A percentile compares a stretch with the other conserved stretches of the same genome.
Evolutionary conservation across 192 early-diverging fungal genomes (phyloP).

Genomic region (Rhizophagus clarus): DNA sequence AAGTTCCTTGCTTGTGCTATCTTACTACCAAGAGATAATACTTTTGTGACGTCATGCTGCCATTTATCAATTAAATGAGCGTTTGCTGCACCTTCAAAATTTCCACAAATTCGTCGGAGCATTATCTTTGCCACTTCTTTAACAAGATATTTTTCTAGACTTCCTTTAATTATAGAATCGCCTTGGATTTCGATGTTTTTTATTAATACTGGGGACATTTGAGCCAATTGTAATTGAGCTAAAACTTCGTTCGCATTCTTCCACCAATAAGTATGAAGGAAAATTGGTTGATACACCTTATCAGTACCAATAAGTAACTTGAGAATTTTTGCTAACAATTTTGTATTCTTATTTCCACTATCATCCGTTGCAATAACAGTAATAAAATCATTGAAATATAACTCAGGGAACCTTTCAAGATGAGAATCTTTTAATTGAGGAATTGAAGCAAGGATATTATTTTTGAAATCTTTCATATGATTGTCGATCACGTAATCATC

Average conservation of each 20-base stretch:
- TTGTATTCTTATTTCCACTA: background rate
- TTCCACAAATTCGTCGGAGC: background rate
- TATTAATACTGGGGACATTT: background rate
- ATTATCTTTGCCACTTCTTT: conserved; percentile 7
- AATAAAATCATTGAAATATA: conserved; percentile 31
- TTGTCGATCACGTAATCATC: conserved; percentile 7
- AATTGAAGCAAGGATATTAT: background rate
- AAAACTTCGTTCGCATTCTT: background rate
- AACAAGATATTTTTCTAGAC: background rate
- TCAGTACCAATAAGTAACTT: background rate
- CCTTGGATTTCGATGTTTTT: background rate
- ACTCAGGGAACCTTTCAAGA: background rate
- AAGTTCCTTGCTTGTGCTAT: background rate
- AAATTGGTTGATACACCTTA: conserved; percentile 20
- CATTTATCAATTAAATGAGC: background rate
- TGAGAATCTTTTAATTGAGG: background rate
- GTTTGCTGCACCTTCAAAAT: background rate
- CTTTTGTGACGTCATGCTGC: conserved; percentile 10
- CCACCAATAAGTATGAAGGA: conserved; percentile 30
- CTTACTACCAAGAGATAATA: conserved; percentile 14
- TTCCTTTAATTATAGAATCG: background rate
- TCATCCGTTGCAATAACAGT: background rate
- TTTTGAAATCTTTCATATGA: background rate
- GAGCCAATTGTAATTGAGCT: conserved; percentile 25
- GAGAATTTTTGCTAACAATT: background rate